These are phyloP conservation scores for Rostrohypoxylon terebratum DNA, from an alignment of 495 filamentous ascomycete species.

Conservation along the genomic window DNA sequence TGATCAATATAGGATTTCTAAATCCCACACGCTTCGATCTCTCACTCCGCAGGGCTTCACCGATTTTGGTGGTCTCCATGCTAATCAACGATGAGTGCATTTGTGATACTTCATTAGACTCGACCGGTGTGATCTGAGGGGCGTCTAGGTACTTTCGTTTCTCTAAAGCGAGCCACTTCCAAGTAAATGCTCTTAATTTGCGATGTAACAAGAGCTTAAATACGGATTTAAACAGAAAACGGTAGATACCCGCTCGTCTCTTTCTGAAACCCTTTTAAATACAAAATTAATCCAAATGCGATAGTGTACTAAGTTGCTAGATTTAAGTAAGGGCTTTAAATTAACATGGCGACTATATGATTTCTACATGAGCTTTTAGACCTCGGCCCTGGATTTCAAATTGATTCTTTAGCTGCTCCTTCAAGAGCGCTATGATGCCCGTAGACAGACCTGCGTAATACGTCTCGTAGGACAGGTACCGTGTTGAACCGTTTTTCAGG, in stretches of 20 bases:
- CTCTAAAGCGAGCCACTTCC: background rate
- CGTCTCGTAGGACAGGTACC: conserved; percentile 48
- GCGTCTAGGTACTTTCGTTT: background rate
- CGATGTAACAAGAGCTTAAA: background rate
- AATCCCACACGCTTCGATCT: conserved; percentile 15
- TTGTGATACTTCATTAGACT: background rate
- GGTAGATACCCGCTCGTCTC: background rate
- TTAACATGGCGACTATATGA: background rate
- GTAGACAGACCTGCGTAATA: conserved; percentile 44
- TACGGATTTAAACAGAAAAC: background rate
- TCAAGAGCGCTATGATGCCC: conserved; percentile 32
- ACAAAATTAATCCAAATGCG: background rate
- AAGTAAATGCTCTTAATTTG: background rate
- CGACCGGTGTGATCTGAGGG: background rate
- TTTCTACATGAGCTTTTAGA: conserved; percentile 44
- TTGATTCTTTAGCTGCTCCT: conserved; percentile 30
- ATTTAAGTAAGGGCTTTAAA: background rate
- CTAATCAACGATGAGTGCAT: background rate
- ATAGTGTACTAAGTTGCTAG: background rate
- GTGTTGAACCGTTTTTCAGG: conserved; percentile 36
- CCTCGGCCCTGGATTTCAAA: conserved; percentile 40
- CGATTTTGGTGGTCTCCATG: background rate
- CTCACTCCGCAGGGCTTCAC: background rate
- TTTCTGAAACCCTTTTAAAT: background rate
- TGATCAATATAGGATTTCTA: conserved; percentile 36